A percentile compares a stretch with the other conserved stretches of the same genome.
phyloP scores from a whole-genome alignment of 371 early-diverging fungal genomes.

The Rhizomucor pusillus region DNA sequence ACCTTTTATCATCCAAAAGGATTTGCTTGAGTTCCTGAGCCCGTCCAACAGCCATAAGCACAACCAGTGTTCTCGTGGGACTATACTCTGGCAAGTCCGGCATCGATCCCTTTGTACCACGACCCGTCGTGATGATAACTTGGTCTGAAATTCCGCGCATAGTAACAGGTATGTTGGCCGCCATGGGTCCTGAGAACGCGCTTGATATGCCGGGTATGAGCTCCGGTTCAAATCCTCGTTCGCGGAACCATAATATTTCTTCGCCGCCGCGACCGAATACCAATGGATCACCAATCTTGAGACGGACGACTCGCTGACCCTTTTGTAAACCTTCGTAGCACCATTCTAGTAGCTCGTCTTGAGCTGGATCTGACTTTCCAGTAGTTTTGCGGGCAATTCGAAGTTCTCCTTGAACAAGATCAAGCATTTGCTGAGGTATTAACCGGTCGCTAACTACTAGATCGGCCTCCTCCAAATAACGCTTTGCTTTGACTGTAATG shows the following conservation, averaged over 20 bases:
- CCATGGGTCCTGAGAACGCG: constrained; percentile 69
- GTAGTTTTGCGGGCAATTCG: constrained; percentile 69
- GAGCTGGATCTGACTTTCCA: constrained; percentile 61
- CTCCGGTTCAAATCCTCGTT: constrained; percentile 64
- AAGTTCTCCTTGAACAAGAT: constrained; percentile 58
- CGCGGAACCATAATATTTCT: constrained; percentile 74
- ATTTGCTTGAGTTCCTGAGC: constrained; percentile 61
- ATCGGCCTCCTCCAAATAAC: constrained; percentile 67
- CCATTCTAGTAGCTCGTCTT: constrained; percentile 67
- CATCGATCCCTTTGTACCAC: constrained; percentile 67
- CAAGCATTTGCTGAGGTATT: constrained; percentile 67
- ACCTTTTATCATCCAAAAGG: constrained; percentile 42
- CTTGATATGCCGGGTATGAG: constrained; percentile 83
- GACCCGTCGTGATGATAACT: constrained; percentile 78
- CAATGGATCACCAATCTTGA: constrained; percentile 91
- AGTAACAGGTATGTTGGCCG: constrained; percentile 73
- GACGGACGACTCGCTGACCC: constrained; percentile 74
- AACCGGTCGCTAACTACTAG: constrained; percentile 81
- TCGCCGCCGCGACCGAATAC: constrained; percentile 93
- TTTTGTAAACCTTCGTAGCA: constrained; percentile 65
- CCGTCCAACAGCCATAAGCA: constrained; percentile 83
- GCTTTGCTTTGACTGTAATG: constrained; percentile 67
- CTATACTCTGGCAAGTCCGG: constrained; percentile 71
- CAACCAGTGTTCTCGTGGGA: constrained; percentile 68
- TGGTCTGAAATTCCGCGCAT: constrained; percentile 77